Evolutionary conservation across 2,329 filamentous ascomycete species (phyloP).

Genomic region (Aspergillus floridensis): DNA sequence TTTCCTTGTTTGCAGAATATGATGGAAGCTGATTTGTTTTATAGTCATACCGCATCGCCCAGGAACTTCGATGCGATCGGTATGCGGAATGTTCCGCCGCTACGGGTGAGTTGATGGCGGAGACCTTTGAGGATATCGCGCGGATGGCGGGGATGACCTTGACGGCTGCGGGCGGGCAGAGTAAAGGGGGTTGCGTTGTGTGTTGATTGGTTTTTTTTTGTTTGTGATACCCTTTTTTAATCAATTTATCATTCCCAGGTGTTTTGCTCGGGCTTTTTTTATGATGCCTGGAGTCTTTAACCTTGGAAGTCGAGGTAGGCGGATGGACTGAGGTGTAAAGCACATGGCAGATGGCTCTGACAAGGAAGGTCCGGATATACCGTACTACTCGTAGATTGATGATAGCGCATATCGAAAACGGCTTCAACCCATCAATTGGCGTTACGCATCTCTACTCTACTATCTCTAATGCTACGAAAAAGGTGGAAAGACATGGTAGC

Average conservation of each 20-base stretch:
- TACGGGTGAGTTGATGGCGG: conserved; percentile 58
- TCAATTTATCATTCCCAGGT: background rate
- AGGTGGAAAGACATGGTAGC: conserved; percentile 24
- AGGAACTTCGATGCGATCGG: conserved; percentile 59
- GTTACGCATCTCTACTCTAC: too few species aligned
- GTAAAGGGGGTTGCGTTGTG: conserved; percentile 42
- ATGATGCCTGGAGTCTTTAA: background rate
- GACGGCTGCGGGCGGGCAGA: conserved; percentile 53
- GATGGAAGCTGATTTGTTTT: too few species aligned
- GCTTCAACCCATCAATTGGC: too few species aligned
- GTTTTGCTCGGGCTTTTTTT: background rate
- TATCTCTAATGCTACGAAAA: too few species aligned
- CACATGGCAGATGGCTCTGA: too few species aligned
- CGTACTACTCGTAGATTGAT: background rate
- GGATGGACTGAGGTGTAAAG: too few species aligned
- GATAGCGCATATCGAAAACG: too few species aligned
- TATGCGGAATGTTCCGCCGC: conserved; percentile 63
- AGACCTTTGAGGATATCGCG: conserved; percentile 61
- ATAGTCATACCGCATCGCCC: conserved; percentile 56
- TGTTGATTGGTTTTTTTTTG: conserved; percentile 30
- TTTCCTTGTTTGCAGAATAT: too few species aligned
- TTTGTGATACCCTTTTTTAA: conserved; percentile 13
- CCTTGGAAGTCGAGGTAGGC: too few species aligned
- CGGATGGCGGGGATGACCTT: conserved; percentile 58
- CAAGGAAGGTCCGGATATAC: too few species aligned